Evolutionary conservation across 1,139 yeast species (phyloP), one percentile per base, ranked within the genome.

Genomic region (Barnettozyma hawaiiensis): DNA sequence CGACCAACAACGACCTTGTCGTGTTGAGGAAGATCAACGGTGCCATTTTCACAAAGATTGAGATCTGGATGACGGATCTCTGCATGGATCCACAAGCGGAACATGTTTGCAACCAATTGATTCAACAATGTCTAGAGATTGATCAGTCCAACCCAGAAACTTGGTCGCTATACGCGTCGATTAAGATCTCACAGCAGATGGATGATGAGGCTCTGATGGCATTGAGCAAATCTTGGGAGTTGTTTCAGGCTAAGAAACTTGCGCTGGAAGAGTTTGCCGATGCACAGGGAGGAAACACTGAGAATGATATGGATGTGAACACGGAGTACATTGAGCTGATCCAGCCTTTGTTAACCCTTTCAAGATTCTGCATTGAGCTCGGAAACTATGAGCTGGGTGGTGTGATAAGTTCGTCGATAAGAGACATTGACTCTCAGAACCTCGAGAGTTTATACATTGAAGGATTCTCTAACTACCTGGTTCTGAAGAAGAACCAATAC

Each of bases 51-150:
- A 84, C 96, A 10, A 75, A 83, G 66, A 84, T 92, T 55, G 99
- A 92, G 64, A 86, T 94, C 47, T 92, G 97, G 97, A 92, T 92
- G 98, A 94, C 99, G 1, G 99, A 92, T 67, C 70, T 92, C 51
- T 90, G 97, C 59, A 89, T 90, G 96, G 95, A 86, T 54, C 78
- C 78, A 7, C 81, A 83, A 54, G 97, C 98, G 3, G 98, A 92
- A 62, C 36, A 62, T 5, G 75, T 78, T 60, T 94, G 98, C 65
- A 85, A 89, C 54, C 73, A 73, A 43, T 70, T 86, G 52, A 82
- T 90, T 41, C 65, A 75, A 5, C 76, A 75, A 53, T 81, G 95
- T 1, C 63, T 87, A 55, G 64, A 74, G 43, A 64, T 85, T 31
- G 90, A 85, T 49, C 62, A 65, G 7, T 62, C 60, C 7, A 51